These are phyloP conservation scores for Mallotus repandus DNA, from an alignment of 441 rosid genomes.

Conservation along the genomic window DNA sequence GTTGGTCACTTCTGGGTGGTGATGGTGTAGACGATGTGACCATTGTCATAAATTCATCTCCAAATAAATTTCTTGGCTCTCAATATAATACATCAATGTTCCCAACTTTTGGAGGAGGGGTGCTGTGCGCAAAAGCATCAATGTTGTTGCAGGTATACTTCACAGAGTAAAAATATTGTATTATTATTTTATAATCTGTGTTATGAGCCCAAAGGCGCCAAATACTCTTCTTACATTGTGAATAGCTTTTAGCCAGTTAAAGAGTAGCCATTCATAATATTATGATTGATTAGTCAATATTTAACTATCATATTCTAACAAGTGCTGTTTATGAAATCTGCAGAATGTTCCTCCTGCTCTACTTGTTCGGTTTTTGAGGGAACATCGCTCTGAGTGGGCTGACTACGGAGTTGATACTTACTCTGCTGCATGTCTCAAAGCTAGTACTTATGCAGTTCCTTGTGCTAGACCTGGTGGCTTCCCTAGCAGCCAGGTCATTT, in stretches of 20 bases:
- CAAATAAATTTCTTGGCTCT: conserved; percentile 65
- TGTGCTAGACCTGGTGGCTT: conserved; percentile 77
- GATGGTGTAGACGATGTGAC: conserved; percentile 90
- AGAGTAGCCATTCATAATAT: neutral
- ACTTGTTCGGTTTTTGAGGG: conserved; percentile 82
- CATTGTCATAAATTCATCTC: conserved; percentile 64
- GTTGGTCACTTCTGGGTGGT: conserved; percentile 74
- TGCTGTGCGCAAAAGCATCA: conserved; percentile 89
- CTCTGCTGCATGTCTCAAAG: conserved; percentile 76
- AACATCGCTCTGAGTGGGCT: conserved; percentile 97
- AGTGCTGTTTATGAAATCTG: conserved; percentile 2
- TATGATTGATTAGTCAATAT: neutral
- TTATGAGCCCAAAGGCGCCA: neutral
- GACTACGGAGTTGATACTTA: conserved; percentile 87
- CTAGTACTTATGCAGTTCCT: conserved; percentile 77
- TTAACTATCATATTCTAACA: neutral
- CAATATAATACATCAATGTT: conserved; percentile 61
- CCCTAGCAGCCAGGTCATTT: conserved; percentile 82
- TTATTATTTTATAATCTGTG: neutral
- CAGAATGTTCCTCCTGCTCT: conserved; percentile 90
- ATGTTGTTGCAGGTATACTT: conserved; percentile 79
- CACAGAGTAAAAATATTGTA: neutral
- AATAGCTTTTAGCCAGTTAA: neutral
- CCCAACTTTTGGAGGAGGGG: conserved; percentile 83
- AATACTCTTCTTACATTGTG: neutral